Conservation (phyloP, 371 early-diverging fungal genomes). For the Apophysomyces sp. region DNA sequence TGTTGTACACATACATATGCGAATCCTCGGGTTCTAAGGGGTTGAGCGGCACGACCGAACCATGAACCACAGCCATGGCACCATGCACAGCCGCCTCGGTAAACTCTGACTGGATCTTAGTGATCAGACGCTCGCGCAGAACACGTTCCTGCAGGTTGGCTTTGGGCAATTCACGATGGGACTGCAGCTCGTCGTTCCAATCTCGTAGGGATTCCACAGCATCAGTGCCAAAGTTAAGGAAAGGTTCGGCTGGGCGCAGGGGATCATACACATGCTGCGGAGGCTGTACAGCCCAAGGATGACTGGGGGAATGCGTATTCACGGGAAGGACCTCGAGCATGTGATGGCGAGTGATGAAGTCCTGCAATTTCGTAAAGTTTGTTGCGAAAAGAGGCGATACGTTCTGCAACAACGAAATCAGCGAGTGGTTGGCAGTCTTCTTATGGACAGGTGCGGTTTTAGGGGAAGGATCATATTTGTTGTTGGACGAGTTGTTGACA, state of each 20-base stretch:
- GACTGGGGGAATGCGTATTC: slow-evolving; percentile 63
- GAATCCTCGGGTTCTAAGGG: slow-evolving; percentile 75
- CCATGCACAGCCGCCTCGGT: slow-evolving; percentile 87
- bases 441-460: slow-evolving; percentile 33
- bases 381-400: slow-evolving; percentile 72
- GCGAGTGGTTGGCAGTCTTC: slow-evolving; percentile 61
- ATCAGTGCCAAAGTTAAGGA: slow-evolving; percentile 66
- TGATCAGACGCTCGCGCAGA: slow-evolving; percentile 79
- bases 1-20: slow-evolving; percentile 93
- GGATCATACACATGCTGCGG: slow-evolving; percentile 61
- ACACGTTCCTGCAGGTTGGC: slow-evolving; percentile 81
- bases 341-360: slow-evolving; percentile 67
- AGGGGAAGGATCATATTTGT: slow-evolving; percentile 74
- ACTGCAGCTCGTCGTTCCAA: slow-evolving; percentile 96
- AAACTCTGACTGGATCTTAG: slow-evolving; percentile 87
- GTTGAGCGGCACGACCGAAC: slow-evolving; percentile 78
- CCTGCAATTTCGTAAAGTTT: slow-evolving; percentile 68
- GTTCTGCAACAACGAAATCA: slow-evolving; percentile 67
- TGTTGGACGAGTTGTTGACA: slow-evolving; percentile 76
- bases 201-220: slow-evolving; percentile 81
- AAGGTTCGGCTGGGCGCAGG: slow-evolving; percentile 66
- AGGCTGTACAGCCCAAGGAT: slow-evolving; percentile 82
- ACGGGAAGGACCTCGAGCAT: slow-evolving; percentile 80
- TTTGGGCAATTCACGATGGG: slow-evolving; percentile 83
- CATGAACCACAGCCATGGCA: slow-evolving; percentile 82